Conservation (phyloP, 345 rosid species). For the Turnera subulata region DNA sequence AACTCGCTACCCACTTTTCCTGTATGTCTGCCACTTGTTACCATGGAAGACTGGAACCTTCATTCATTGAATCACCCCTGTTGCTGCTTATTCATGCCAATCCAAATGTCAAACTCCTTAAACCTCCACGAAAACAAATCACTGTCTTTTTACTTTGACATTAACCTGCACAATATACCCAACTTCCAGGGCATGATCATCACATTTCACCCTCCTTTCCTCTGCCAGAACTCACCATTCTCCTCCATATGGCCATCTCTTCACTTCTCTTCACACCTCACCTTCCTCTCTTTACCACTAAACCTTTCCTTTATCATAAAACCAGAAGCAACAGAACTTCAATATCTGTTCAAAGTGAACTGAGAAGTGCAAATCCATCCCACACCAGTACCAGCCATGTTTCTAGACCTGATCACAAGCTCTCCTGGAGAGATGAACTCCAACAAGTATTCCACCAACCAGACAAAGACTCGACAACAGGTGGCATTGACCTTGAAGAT, state of each 20-base stretch:
- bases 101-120: too few species aligned
- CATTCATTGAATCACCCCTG: too few species aligned
- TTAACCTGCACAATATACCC: too few species aligned
- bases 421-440: slow-evolving; percentile 22
- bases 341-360: not conserved
- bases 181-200: too few species aligned
- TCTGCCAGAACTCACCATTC: too few species aligned
- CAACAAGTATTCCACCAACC: slow-evolving; percentile 1
- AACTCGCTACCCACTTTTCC: too few species aligned
- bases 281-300: not conserved
- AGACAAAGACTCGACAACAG: not conserved
- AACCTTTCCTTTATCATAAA: not conserved
- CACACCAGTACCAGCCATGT: not conserved
- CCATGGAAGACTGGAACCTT: too few species aligned
- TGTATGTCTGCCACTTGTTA: too few species aligned
- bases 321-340: not conserved
- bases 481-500: slow-evolving; percentile 1
- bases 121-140: too few species aligned
- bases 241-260: slow-evolving; percentile 14
- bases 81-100: too few species aligned
- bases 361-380: not conserved
- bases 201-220: too few species aligned
- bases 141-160: too few species aligned
- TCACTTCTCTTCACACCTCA: slow-evolving; percentile 11
- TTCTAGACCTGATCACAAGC: slow-evolving; percentile 6